Percentiles rank a stretch among this genome's conserved stretches.
phyloP scores from a whole-genome alignment of 2,329 filamentous ascomycete species.

The Microthyrium microscopicum region DNA sequence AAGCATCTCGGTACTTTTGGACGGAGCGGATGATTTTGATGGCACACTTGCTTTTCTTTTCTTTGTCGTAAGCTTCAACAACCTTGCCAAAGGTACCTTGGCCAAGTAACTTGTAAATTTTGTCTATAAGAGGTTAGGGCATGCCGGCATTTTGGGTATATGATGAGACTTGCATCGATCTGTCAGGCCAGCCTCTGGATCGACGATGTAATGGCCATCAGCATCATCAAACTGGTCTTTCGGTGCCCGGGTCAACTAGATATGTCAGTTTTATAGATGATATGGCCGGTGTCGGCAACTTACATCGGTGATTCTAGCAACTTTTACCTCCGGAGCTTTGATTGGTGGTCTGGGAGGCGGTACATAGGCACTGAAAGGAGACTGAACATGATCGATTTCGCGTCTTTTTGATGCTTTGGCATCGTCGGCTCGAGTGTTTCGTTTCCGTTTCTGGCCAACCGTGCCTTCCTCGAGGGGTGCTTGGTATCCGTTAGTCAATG shows the following conservation, averaged over 20 bases:
- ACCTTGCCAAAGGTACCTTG: conserved; percentile 98
- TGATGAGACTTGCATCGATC: conserved; percentile 57
- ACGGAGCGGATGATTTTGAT: conserved; percentile 98
- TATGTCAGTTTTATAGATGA: no score
- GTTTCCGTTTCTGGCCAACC: conserved; percentile 78
- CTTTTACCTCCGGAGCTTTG: conserved; percentile 56
- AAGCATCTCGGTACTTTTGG: conserved; percentile 94
- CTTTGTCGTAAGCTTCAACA: conserved; percentile 73
- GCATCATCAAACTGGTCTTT: conserved; percentile 90
- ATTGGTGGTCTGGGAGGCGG: conserved; percentile 78
- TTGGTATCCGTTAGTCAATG: conserved; percentile 46
- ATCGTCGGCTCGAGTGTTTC: conserved; percentile 63
- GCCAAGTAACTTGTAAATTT: conserved; percentile 75
- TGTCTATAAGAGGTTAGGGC: conserved; percentile 38
- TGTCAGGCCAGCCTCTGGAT: conserved; percentile 70
- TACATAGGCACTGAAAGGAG: conserved; percentile 53
- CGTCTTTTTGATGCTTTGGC: conserved; percentile 45
- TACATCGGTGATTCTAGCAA: conserved; percentile 43
- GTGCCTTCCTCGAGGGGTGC: conserved; percentile 41
- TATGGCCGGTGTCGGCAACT: conserved; percentile 13
- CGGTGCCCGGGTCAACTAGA: no score
- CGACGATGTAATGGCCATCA: conserved; percentile 91
- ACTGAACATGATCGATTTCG: conserved; percentile 41
- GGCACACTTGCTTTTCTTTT: conserved; percentile 64
- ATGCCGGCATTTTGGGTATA: conserved; percentile 11